Percentiles rank a stretch among this genome's conserved stretches.
Conservation (phyloP, 2,329 filamentous ascomycete genomes). For the Amauroascus verrucosus region DNA sequence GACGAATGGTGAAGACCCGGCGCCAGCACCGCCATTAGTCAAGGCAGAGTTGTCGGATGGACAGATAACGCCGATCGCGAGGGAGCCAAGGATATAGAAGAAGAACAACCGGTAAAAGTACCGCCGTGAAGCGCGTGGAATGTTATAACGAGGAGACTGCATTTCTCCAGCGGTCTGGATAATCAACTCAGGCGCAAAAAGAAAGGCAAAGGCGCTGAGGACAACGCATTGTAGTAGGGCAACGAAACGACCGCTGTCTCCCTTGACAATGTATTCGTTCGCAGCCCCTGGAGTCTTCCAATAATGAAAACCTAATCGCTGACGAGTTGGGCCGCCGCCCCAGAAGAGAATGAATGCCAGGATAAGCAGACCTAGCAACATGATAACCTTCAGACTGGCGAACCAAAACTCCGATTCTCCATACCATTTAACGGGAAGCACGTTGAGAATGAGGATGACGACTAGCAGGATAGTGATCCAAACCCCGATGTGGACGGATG, state of each 20-base stretch:
- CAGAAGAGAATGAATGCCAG: slow-evolving; percentile 47
- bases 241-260: slow-evolving; percentile 43
- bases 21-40: slow-evolving; percentile 44
- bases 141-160: slow-evolving; percentile 47
- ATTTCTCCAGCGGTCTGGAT: slow-evolving; percentile 51
- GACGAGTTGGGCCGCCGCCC: slow-evolving; percentile 45
- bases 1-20: slow-evolving; percentile 41
- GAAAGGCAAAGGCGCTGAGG: slow-evolving; percentile 45
- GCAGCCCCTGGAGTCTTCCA: slow-evolving; percentile 42
- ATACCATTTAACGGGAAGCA: slow-evolving; percentile 41
- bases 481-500: slow-evolving; percentile 35
- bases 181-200: slow-evolving; percentile 47
- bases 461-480: slow-evolving; percentile 51
- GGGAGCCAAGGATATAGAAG: slow-evolving; percentile 49
- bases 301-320: slow-evolving; percentile 43
- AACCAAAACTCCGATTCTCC: slow-evolving; percentile 49
- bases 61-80: slow-evolving; percentile 53
- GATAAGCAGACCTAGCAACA: slow-evolving; percentile 43
- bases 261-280: slow-evolving; percentile 40
- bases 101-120: slow-evolving; percentile 54
- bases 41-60: slow-evolving; percentile 44
- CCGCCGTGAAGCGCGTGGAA: slow-evolving; percentile 49
- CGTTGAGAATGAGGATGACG: slow-evolving; percentile 45
- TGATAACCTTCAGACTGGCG: slow-evolving; percentile 42
- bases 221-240: slow-evolving; percentile 44